phyloP scores from a whole-genome alignment of 768 basidiomycete species.

The Kwoniella newhampshirensis region DNA sequence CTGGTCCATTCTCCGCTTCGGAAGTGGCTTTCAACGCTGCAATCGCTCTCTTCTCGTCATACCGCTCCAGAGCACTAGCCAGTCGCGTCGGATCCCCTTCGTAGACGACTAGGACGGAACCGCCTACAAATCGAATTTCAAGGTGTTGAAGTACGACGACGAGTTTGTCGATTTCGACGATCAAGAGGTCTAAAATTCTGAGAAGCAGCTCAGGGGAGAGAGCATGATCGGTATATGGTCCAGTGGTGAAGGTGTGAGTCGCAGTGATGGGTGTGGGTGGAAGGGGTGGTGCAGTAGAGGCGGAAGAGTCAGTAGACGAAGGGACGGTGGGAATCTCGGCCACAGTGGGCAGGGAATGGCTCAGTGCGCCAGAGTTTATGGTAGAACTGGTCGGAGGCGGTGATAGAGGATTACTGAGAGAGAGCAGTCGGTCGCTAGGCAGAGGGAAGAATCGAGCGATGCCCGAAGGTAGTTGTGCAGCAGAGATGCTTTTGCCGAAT shows the following conservation, averaged over 20 bases:
- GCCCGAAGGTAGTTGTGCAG: conserved; percentile 70
- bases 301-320: neutral
- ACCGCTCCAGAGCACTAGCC: conserved; percentile 43
- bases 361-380: conserved; percentile 2
- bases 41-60: conserved; percentile 20
- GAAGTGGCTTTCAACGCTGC: conserved; percentile 2
- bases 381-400: conserved; percentile 15
- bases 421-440: conserved; percentile 22
- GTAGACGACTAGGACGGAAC: conserved; percentile 78
- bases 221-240: conserved; percentile 15
- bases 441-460: conserved; percentile 74
- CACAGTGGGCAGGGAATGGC: neutral
- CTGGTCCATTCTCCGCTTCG: conserved; percentile 3
- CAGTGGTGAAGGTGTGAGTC: neutral
- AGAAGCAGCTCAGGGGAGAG: conserved; percentile 56
- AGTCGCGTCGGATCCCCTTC: conserved; percentile 62
- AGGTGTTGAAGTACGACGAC: conserved; percentile 58
- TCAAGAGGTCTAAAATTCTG: conserved; percentile 62
- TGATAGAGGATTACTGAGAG: conserved; percentile 19
- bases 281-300: conserved; percentile 30
- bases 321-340: neutral
- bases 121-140: conserved; percentile 78
- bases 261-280: conserved; percentile 17
- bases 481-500: conserved; percentile 75
- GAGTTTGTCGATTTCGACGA: conserved; percentile 57